Conservation (phyloP, 306 rosid species). For the Prunus mira region DNA sequence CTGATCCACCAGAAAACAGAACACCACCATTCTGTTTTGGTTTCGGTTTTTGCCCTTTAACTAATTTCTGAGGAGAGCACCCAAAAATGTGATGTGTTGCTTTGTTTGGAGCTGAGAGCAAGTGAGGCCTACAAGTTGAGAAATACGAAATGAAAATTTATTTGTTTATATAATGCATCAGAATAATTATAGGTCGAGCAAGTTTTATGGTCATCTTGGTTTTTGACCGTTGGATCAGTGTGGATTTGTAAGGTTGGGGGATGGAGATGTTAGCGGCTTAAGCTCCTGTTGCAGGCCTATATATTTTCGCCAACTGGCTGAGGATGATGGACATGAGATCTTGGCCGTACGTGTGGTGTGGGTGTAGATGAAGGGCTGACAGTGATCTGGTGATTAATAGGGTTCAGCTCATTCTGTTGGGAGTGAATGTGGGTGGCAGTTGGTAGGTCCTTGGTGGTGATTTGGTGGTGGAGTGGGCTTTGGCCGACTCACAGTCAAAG, state of each 20-base stretch:
- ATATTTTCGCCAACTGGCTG: slow-evolving; percentile 1
- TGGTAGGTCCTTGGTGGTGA: slow-evolving; percentile 15
- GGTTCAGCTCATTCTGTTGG: neutral
- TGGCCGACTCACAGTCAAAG: neutral
- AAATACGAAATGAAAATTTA: neutral
- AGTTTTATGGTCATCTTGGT: neutral
- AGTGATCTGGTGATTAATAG: slow-evolving; percentile 3
- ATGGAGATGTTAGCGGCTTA: neutral
- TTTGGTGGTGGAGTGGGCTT: neutral
- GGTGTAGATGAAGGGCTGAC: neutral
- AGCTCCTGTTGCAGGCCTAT: neutral
- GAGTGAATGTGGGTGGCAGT: slow-evolving; percentile 21
- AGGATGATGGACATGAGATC: neutral
- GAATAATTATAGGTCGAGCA: slow-evolving; percentile 19
- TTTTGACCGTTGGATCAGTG: slow-evolving; percentile 1
- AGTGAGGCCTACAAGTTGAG: neutral
- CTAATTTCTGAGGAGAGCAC: neutral
- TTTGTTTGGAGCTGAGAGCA: neutral
- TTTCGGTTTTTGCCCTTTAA: neutral
- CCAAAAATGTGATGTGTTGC: neutral
- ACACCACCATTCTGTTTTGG: slow-evolving; percentile 48
- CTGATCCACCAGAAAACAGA: slow-evolving; percentile 86
- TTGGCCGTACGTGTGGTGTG: slow-evolving; percentile 30
- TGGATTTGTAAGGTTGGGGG: neutral
- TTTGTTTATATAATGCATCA: neutral